These are phyloP conservation scores for Fusarium pseudonygamai DNA, from an alignment of 2,329 filamentous ascomycete genomes.

Conservation along the genomic window DNA sequence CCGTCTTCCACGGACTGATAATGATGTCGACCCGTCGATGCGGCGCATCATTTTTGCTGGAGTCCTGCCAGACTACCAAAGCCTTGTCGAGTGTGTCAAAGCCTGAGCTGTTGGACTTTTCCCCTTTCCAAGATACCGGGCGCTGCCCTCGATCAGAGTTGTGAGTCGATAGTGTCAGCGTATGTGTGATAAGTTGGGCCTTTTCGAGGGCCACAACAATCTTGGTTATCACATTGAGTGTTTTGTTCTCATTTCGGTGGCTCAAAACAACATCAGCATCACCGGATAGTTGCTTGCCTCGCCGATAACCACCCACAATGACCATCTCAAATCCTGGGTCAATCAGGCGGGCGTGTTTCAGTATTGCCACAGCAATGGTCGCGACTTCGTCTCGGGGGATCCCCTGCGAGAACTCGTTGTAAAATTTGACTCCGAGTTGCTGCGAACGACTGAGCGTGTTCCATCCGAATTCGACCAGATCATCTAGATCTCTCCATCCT, in stretches of 20 bases:
- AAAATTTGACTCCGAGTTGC: conserved; percentile 94
- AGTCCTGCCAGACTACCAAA: conserved; percentile 84
- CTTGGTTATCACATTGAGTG: conserved; percentile 74
- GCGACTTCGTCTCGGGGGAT: conserved; percentile 81
- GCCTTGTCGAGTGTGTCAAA: conserved; percentile 95
- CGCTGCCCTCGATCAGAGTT: conserved; percentile 78
- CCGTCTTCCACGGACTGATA: conserved; percentile 85
- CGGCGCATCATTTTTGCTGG: conserved; percentile 44
- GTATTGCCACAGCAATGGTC: conserved; percentile 70
- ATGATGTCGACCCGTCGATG: conserved; percentile 95
- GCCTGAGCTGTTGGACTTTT: conserved; percentile 58
- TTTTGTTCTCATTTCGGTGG: conserved; percentile 76
- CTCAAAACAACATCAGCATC: conserved; percentile 90
- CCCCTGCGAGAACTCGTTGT: conserved; percentile 79
- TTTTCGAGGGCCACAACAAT: conserved; percentile 77
- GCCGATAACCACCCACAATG: conserved; percentile 83
- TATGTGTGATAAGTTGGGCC: conserved; percentile 80
- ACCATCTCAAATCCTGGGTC: conserved; percentile 63
- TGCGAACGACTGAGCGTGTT: conserved; percentile 77
- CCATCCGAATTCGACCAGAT: conserved; percentile 88
- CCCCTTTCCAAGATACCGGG: conserved; percentile 63
- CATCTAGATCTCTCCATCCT: conserved; percentile 85
- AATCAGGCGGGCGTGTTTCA: conserved; percentile 72
- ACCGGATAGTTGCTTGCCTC: conserved; percentile 76
- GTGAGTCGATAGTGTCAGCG: conserved; percentile 73